Conservation (phyloP, 2,329 filamentous ascomycete genomes). For the Thermochaetoides dissita region DNA sequence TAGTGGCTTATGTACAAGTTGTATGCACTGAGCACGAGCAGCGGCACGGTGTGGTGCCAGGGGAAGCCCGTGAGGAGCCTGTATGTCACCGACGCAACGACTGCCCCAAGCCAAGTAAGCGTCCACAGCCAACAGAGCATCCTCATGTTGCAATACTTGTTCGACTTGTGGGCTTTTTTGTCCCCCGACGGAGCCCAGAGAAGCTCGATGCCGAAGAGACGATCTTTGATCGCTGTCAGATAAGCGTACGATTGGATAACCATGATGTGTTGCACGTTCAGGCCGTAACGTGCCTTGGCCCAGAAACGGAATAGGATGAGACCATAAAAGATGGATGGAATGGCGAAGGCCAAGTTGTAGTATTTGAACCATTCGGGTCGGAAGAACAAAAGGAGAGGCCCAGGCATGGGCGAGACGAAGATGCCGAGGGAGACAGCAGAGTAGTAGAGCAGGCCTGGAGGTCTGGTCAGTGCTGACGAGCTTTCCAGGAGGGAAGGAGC, state of each 20-base stretch:
- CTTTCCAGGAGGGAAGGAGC: neutral
- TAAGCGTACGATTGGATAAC: conserved; percentile 29
- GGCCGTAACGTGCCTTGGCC: conserved; percentile 26
- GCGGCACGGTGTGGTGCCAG: conserved; percentile 27
- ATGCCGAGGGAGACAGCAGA: conserved; percentile 25
- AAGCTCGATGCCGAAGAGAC: conserved; percentile 25
- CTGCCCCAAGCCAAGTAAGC: conserved; percentile 19
- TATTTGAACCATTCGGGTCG: conserved; percentile 28
- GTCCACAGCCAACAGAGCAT: conserved; percentile 26
- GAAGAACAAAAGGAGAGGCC: conserved; percentile 25
- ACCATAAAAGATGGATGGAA: conserved; percentile 26
- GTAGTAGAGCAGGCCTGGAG: conserved; percentile 24
- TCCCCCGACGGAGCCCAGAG: conserved; percentile 27
- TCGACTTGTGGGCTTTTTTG: conserved; percentile 24
- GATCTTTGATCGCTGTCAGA: conserved; percentile 28
- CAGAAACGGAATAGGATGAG: conserved; percentile 26
- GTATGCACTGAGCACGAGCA: conserved; percentile 25
- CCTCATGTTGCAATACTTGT: conserved; percentile 30
- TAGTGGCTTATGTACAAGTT: conserved; percentile 27
- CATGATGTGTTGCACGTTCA: conserved; percentile 29
- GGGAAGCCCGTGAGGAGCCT: conserved; percentile 21
- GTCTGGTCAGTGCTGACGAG: neutral
- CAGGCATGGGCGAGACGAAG: conserved; percentile 27
- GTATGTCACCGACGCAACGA: conserved; percentile 23
- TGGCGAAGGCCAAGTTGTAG: conserved; percentile 30